Conservation (phyloP, 2,329 filamentous ascomycete genomes). For the Fusarium miscanthi region DNA sequence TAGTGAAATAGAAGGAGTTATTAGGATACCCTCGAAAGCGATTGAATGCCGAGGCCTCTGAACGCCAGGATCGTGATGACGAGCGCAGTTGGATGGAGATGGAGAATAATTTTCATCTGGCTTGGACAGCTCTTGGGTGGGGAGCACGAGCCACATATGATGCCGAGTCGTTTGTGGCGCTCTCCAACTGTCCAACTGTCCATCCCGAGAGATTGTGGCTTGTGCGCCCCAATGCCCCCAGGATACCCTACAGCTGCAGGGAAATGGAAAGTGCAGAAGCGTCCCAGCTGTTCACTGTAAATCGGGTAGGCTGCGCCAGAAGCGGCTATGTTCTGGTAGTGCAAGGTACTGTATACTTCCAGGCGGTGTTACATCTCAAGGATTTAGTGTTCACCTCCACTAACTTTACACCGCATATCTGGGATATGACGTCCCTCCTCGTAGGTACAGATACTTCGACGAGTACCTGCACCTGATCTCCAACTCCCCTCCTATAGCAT, state of each 20-base stretch:
- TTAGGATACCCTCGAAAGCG: conserved; percentile 37
- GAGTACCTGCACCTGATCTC: conserved; percentile 17
- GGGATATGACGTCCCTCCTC: conserved; percentile 28
- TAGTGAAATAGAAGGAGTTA: conserved; percentile 35
- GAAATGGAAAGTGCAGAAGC: conserved; percentile 1
- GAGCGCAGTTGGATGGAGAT: conserved; percentile 47
- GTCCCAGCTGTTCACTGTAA: conserved; percentile 1
- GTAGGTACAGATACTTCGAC: conserved; percentile 27
- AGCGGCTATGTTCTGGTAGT: conserved; percentile 5
- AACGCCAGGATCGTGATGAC: conserved; percentile 50
- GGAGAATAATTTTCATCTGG: conserved; percentile 53
- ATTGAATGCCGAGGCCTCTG: conserved; percentile 43
- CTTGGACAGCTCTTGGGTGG: conserved; percentile 44
- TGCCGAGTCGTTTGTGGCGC: conserved; percentile 37
- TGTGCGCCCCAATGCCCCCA: background rate
- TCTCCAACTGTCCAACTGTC: background rate
- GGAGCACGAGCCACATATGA: conserved; percentile 48
- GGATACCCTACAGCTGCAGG: conserved; percentile 27
- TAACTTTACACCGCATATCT: conserved; percentile 5
- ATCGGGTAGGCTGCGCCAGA: background rate
- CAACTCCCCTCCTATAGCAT: conserved; percentile 11
- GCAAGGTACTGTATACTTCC: conserved; percentile 34
- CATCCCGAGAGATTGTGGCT: conserved; percentile 27
- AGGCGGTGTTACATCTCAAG: background rate
- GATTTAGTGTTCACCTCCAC: conserved; percentile 4